These are phyloP conservation scores for Saussurea involucrata DNA, from an alignment of 129 eudicot species.

Conservation along the genomic window DNA sequence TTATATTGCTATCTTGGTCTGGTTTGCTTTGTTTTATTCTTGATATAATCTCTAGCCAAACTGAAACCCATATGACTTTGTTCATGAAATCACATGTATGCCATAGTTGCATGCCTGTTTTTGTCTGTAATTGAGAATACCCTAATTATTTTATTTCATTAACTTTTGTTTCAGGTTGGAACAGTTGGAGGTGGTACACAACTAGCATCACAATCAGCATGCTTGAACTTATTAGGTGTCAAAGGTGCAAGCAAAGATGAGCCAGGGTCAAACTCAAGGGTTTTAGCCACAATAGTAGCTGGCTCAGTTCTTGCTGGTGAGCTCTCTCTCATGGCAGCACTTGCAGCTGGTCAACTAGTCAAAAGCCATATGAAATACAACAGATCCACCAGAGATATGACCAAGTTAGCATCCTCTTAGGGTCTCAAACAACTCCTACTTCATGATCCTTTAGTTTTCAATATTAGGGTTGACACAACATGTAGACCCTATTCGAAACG, in stretches of 20 bases:
- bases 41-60: neutral
- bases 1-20: no score
- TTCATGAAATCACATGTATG: conserved; percentile 15
- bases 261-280: conserved; percentile 67
- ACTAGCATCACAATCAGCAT: conserved; percentile 75
- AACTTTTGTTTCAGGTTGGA: conserved; percentile 47
- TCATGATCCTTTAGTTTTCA: neutral
- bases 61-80: neutral
- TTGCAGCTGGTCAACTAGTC: conserved; percentile 76
- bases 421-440: neutral
- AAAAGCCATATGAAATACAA: conserved; percentile 79
- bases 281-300: conserved; percentile 62
- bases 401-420: conserved; percentile 28
- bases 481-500: neutral
- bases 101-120: conserved; percentile 5
- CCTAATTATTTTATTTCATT: neutral
- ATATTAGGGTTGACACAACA: neutral
- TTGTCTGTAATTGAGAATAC: conserved; percentile 5
- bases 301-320: conserved; percentile 83
- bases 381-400: conserved; percentile 52
- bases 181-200: conserved; percentile 84
- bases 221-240: conserved; percentile 71
- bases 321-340: conserved; percentile 71
- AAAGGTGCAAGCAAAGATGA: conserved; percentile 62
- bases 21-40: neutral